phyloP scores from a whole-genome alignment of 495 filamentous ascomycete genomes.

The Niebla homalea region DNA sequence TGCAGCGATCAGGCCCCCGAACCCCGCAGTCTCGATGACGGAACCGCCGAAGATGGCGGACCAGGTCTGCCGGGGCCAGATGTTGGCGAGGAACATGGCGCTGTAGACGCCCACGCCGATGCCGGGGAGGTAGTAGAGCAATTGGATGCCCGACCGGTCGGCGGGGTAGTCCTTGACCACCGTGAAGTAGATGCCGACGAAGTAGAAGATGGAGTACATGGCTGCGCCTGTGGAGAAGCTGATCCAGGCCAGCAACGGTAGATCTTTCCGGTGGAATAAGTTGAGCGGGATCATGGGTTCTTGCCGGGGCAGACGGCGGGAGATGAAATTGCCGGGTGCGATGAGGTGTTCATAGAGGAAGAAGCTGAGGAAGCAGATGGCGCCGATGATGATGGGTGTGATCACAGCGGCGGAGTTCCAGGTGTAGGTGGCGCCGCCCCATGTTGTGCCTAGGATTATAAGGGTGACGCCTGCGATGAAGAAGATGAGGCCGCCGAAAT shows the following conservation, averaged over 20 bases:
- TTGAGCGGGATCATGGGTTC: slow-evolving; percentile 44
- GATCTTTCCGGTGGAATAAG: slow-evolving; percentile 36
- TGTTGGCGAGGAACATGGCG: slow-evolving; percentile 41
- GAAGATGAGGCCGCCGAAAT: slow-evolving; percentile 28
- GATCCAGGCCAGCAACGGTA: slow-evolving; percentile 37
- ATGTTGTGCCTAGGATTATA: slow-evolving; percentile 15
- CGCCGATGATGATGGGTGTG: slow-evolving; percentile 34
- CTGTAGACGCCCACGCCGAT: slow-evolving; percentile 37
- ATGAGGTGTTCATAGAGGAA: slow-evolving; percentile 43
- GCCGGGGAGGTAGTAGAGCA: slow-evolving; percentile 37
- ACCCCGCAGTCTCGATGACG: slow-evolving; percentile 32
- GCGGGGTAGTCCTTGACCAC: slow-evolving; percentile 35
- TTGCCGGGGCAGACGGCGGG: slow-evolving; percentile 32
- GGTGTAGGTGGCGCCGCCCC: slow-evolving; percentile 28
- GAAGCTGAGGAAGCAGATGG: slow-evolving; percentile 29
- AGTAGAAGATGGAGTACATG: slow-evolving; percentile 45
- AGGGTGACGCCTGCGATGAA: slow-evolving; percentile 10
- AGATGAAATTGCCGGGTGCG: slow-evolving; percentile 29
- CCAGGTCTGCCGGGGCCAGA: slow-evolving; percentile 43
- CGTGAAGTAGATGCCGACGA: slow-evolving; percentile 45
- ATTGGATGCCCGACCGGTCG: slow-evolving; percentile 33
- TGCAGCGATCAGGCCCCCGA: slow-evolving; percentile 34
- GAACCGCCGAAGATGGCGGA: slow-evolving; percentile 36
- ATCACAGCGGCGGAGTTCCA: slow-evolving; percentile 41
- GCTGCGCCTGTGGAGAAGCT: slow-evolving; percentile 39